Evolutionary conservation across 192 early-diverging fungal species (phyloP).

Genomic region (Gryganskiella cystojenkinii): DNA sequence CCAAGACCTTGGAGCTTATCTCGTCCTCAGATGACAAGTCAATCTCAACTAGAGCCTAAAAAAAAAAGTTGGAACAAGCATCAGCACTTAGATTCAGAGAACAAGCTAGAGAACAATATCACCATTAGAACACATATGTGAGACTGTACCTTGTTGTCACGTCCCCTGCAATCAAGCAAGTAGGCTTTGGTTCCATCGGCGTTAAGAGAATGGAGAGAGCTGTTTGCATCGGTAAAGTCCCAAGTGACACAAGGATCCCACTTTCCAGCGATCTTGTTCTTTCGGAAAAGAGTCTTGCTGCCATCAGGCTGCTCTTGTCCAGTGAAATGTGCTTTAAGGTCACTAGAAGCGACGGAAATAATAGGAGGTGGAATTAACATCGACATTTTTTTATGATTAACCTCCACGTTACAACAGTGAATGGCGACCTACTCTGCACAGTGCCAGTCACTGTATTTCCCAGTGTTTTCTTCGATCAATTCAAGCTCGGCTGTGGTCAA

Average conservation of each 20-base stretch:
- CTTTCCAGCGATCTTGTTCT: conserved; percentile 14
- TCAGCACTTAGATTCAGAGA: no score
- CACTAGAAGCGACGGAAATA: not conserved
- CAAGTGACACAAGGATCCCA: conserved; percentile 4
- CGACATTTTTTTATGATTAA: not conserved
- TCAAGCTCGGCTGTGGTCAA: conserved; percentile 38
- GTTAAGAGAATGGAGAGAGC: conserved; percentile 8
- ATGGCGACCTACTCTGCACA: conserved; percentile 11
- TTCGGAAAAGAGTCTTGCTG: conserved; percentile 6
- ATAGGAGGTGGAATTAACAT: not conserved
- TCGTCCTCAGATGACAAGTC: conserved; percentile 5
- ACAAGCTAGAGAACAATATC: not conserved
- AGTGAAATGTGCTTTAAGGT: conserved; percentile 15
- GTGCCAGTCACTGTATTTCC: not conserved
- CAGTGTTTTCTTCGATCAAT: conserved; percentile 38
- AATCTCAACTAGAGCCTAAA: conserved; percentile 17
- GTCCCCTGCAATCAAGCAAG: conserved; percentile 18
- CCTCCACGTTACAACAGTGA: not conserved
- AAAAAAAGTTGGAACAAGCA: not conserved
- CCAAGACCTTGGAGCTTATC: not conserved
- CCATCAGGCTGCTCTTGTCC: conserved; percentile 15
- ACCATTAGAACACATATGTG: not conserved
- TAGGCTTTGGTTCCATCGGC: conserved; percentile 19
- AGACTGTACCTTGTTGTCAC: conserved; percentile 12
- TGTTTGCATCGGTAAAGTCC: conserved; percentile 6